Base-by-base conservation (phyloP, 148 eudicot genomes). In the Simmondsia chinensis region DNA sequence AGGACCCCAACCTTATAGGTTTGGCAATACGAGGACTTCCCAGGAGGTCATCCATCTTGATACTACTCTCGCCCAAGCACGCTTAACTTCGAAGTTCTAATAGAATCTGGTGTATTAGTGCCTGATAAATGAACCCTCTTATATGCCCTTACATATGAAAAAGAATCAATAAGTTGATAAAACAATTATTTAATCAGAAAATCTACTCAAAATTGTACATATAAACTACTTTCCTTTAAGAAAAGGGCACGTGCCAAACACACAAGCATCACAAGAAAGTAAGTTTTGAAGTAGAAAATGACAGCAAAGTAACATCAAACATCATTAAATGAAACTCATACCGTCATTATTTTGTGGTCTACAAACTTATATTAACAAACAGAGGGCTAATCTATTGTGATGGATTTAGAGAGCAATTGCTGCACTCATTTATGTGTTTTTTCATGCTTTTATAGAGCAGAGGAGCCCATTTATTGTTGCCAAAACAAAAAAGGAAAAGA, bases 401-500 rank as follows among this genome's bases (percentile, higher is more conserved):
- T 45, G 44, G 53, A 31, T 41, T 43, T 14, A 49, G 52, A 43
- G 49, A 36, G 56, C 43, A 57, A 46, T 50, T 57, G 64, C 55
- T 57, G 64, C 64, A 58, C 50, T 58, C 48, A 39, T 44, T 45
- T 33, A 25, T 31, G 36, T 30, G 33, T 12, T 21, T 20, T n/a
- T 20, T 25, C 11, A 13, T 14, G 32, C 24, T 65, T 65, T 45
- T 58, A 57, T 58, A 64, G 62, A 26, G 42, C 29, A 63, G 32
- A 28, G 16, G 38, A 41, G 51, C 20, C 7, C 19, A 39, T n/a
- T n/a, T n/a, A 39, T 19, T 3, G 12, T 22, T n/a, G 0, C 21
- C 24, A 47, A 49, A 43, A 9, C n/a, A 43, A 29, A 10, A 6
- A 16, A 48, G 11, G 14, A 20, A 44, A 26, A 13, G 20, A 22